Evolutionary conservation across 2,329 filamentous ascomycete species (phyloP), one percentile per base, ranked within the genome.

Genomic region (Talaromyces piceae): DNA sequence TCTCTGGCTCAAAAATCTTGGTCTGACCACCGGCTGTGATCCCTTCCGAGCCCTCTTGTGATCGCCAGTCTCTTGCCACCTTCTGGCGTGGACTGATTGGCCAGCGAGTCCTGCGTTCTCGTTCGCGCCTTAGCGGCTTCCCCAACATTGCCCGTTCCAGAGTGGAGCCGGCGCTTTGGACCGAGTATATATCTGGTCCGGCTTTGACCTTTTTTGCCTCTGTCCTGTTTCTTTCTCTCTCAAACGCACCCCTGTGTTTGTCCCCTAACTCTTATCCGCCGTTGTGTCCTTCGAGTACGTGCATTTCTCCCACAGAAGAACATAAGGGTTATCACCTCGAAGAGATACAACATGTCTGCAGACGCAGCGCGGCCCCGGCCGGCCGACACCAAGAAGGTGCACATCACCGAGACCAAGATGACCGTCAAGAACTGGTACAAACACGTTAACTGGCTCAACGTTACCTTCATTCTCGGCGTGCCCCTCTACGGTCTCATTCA

Each of bases 361-460:
- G 66, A 68, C 55, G 54, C 61, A 41, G 50, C 59, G 53, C 63
- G 65, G 58, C 62, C 63, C 41, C 65, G 64, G 58, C 59, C 57
- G 39, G 67, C 58, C 31, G 67, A 68, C 54, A 60, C 79, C 47
- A 80, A 84, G 76, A 95, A 94, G 75, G 80, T 85, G 64, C 89
- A 95, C 72, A 93, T 95, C 71, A 83, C 88, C 58, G 89, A 94
- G 58, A 81, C 81, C 57, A 86, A 87, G 52, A 84, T 94, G 61
- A 95, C 88, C 54, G 79, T 77, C 71, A 75, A 77, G 63, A 95
- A 95, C 76, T 93, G 88, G 87, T 84, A 90, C 74, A 86, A 91
- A 74, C 90, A 95, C 67, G 80, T 95, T 76, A 90, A 95, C 79
- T 95, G 90, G 89, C 79, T 95, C 59, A 95, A 95, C 70, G 84